Conservation (phyloP, 495 filamentous ascomycete genomes). For the Penicillium manginii region DNA sequence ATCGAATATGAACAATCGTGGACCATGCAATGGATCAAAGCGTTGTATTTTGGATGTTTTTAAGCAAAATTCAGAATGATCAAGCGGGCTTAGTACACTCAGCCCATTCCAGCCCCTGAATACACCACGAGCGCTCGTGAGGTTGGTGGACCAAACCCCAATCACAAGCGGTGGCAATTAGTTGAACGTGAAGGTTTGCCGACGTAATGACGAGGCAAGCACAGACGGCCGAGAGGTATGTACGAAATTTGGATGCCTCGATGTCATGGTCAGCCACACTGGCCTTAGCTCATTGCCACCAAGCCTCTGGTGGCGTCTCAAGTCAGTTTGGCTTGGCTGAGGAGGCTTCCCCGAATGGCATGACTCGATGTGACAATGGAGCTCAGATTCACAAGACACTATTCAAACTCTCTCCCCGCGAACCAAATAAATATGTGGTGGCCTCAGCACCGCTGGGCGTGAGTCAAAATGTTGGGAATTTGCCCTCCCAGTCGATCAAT, state of each 20-base stretch:
- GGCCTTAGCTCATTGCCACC: conserved; percentile 16
- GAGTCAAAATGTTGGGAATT: neutral
- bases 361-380: conserved; percentile 27
- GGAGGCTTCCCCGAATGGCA: conserved; percentile 21
- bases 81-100: neutral
- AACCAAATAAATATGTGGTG: neutral
- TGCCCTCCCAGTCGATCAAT: neutral
- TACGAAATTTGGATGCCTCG: conserved; percentile 13
- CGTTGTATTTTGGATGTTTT: neutral
- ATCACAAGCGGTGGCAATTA: neutral
- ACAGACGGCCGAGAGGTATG: conserved; percentile 11
- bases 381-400: conserved; percentile 16
- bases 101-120: neutral
- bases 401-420: conserved; percentile 19
- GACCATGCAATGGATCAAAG: neutral
- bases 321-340: conserved; percentile 12
- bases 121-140: conserved; percentile 7
- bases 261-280: conserved; percentile 19
- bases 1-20: conserved; percentile 11
- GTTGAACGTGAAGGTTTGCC: conserved; percentile 4
- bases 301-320: conserved; percentile 13
- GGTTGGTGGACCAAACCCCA: neutral
- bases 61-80: no score
- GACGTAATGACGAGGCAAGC: conserved; percentile 1
- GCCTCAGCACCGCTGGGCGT: neutral